Evolutionary conservation across 1,284 basidiomycete species (phyloP).

Genomic region (Cryptococcus sp.): DNA sequence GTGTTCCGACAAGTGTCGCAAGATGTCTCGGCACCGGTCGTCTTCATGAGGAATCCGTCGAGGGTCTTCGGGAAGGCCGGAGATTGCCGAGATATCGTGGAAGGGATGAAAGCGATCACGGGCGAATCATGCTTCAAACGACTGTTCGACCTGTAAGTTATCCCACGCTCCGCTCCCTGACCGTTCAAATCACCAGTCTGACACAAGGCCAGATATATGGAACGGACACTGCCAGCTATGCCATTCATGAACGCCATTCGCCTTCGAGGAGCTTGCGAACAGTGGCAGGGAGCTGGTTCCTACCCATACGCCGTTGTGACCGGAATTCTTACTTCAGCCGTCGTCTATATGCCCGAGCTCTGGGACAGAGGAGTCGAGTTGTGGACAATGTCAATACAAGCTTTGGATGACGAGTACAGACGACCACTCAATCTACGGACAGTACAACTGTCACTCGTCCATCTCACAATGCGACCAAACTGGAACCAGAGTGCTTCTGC

Average conservation of each 20-base stretch:
- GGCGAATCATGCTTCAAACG: slow-evolving; percentile 21
- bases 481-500: slow-evolving; percentile 1
- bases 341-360: slow-evolving; percentile 23
- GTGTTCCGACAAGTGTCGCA: slow-evolving; percentile 24
- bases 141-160: slow-evolving; percentile 23
- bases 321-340: slow-evolving; percentile 25
- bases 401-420: slow-evolving; percentile 22
- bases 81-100: not conserved
- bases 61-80: slow-evolving; percentile 18
- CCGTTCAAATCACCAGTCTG: not conserved
- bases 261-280: slow-evolving; percentile 21
- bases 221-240: slow-evolving; percentile 23
- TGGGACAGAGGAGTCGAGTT: slow-evolving; percentile 12
- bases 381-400: slow-evolving; percentile 24
- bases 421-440: slow-evolving; percentile 1
- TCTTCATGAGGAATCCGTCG: slow-evolving; percentile 25
- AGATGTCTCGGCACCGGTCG: slow-evolving; percentile 22
- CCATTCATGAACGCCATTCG: slow-evolving; percentile 31
- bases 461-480: not conserved
- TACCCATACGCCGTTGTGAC: slow-evolving; percentile 28
- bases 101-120: slow-evolving; percentile 16
- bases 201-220: slow-evolving; percentile 18
- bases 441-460: not conserved
- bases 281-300: slow-evolving; percentile 15
- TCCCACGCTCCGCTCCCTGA: too few species aligned